phyloP scores from a whole-genome alignment of 192 early-diverging fungal species.

The Phlyctochytrium planicorne region DNA sequence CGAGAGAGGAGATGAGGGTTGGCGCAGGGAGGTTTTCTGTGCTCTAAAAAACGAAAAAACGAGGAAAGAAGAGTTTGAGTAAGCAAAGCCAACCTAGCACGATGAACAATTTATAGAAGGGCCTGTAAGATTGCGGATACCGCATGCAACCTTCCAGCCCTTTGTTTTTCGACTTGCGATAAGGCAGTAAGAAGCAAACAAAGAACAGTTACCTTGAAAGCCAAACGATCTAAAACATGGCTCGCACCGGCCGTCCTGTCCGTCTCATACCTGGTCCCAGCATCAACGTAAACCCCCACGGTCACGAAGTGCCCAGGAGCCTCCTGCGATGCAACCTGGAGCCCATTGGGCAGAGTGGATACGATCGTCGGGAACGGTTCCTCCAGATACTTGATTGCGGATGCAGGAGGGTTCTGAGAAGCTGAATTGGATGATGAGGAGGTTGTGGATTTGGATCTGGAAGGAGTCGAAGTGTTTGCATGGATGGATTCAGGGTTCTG shows the following conservation, averaged over 20 bases:
- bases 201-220: constrained; percentile 79
- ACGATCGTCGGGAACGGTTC: too few relatives aligned
- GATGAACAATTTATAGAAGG: background rate
- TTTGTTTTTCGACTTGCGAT: too few relatives aligned
- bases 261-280: constrained; percentile 86
- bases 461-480: too few relatives aligned
- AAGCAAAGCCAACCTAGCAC: too few relatives aligned
- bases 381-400: too few relatives aligned
- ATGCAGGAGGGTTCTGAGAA: too few relatives aligned
- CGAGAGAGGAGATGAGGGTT: constrained; percentile 70
- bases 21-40: constrained; percentile 68
- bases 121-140: background rate
- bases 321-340: constrained; percentile 79
- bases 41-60: too few relatives aligned
- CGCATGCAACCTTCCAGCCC: too few relatives aligned
- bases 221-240: constrained; percentile 87
- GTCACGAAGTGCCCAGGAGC: constrained; percentile 88
- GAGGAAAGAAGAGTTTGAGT: too few relatives aligned
- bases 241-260: constrained; percentile 64
- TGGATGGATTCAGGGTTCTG: too few relatives aligned
- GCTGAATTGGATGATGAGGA: too few relatives aligned
- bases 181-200: background rate
- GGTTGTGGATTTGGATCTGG: too few relatives aligned
- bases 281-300: constrained; percentile 86
- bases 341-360: constrained; percentile 85